A percentile compares a stretch with the other conserved stretches of the same genome.
Conservation (phyloP, 768 basidiomycete species). For the Tulasnella sp. region DNA sequence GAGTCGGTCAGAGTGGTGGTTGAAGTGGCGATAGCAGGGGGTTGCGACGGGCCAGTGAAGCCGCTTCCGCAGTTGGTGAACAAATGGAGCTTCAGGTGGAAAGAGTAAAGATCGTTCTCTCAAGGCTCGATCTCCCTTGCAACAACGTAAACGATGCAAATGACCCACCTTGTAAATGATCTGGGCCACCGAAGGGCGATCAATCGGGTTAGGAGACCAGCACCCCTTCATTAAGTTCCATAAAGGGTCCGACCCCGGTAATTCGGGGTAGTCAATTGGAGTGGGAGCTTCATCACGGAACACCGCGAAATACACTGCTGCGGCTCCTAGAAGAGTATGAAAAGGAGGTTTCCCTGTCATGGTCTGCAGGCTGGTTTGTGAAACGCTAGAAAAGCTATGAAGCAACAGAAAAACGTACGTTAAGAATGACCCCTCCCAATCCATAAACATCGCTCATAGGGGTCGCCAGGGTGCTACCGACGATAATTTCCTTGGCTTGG, state of each 20-base stretch:
- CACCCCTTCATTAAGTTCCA: conserved; percentile 19
- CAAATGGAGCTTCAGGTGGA: neutral
- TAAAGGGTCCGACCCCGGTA: neutral
- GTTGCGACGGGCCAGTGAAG: neutral
- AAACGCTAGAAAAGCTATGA: too few relatives aligned
- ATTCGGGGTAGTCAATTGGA: neutral
- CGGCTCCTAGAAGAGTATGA: too few relatives aligned
- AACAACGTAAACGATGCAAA: neutral
- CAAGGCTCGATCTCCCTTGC: too few relatives aligned
- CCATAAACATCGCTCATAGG: conserved; percentile 2
- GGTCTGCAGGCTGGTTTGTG: neutral
- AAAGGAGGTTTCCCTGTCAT: conserved; percentile 16
- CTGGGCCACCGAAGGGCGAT: neutral
- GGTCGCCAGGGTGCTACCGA: neutral
- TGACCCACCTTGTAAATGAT: conserved; percentile 8
- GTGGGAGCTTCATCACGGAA: neutral
- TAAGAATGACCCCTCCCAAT: neutral
- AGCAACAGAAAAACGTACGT: too few relatives aligned
- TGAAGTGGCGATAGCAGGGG: too few relatives aligned
- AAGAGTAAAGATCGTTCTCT: neutral
- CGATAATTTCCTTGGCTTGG: neutral
- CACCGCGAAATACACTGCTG: neutral
- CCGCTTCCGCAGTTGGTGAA: neutral
- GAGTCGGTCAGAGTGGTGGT: too few relatives aligned
- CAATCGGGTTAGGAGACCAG: neutral